These are phyloP conservation scores for Hordeum marinum DNA, from an alignment of 176 grass and related monocot species.

Conservation along the genomic window DNA sequence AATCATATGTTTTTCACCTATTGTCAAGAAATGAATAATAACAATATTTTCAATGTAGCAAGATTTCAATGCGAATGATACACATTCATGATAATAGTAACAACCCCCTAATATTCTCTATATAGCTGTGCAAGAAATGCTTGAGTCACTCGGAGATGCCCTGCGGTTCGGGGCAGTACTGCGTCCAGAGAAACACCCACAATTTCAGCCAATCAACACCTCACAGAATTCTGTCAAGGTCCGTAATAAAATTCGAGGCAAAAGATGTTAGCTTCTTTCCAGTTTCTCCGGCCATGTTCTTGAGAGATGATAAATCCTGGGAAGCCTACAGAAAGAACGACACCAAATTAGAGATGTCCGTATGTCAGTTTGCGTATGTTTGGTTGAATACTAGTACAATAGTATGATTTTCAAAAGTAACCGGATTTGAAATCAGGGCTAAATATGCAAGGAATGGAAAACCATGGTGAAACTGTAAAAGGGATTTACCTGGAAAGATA, in stretches of 20 bases:
- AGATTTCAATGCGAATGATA: neutral
- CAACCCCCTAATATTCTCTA: constrained; percentile 35
- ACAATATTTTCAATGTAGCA: constrained; percentile 9
- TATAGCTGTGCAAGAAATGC: constrained; percentile 39
- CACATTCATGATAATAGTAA: neutral
- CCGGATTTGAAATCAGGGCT: neutral
- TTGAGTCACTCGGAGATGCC: neutral
- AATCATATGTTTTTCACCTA: neutral
- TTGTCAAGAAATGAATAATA: constrained; percentile 18
- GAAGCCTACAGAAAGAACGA: constrained; percentile 45
- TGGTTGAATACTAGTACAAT: neutral
- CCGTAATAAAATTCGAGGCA: constrained; percentile 77
- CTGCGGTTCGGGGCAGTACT: neutral
- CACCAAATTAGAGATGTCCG: neutral
- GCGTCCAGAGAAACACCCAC: neutral
- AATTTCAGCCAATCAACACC: neutral
- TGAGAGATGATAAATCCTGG: constrained; percentile 88
- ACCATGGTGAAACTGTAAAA: neutral
- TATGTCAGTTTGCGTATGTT: neutral
- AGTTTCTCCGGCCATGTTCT: constrained; percentile 87
- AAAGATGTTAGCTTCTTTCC: constrained; percentile 82
- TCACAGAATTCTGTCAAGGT: constrained; percentile 91
- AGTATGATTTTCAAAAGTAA: neutral
- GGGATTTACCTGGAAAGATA: constrained; percentile 71
- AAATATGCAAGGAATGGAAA: neutral